Base-by-base conservation (phyloP, 371 early-diverging fungal species). In the Circinella umbellata region DNA sequence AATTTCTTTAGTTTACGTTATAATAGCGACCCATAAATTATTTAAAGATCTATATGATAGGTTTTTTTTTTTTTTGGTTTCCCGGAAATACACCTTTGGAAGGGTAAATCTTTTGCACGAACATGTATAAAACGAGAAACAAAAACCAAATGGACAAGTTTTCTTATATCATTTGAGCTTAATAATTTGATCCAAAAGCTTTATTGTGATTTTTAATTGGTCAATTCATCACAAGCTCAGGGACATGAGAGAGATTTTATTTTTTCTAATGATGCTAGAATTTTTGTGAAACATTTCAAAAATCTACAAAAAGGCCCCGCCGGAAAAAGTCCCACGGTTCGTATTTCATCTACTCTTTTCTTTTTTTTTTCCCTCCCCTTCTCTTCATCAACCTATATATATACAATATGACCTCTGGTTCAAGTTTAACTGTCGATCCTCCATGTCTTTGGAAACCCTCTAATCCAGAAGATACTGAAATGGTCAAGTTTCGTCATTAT, bases 401-500 rank as follows among this genome's bases (percentile, higher is more conserved):
- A 13, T 11, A 18, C 3, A 47, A 48, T 4, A 63, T 48, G 48
- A 47, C 49, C 0, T 51, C 51, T 51, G n/a, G 14, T n/a, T 57
- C 57, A 57, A 57, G 57, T 10, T n/a, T 18, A 9, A 57, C 59
- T 6, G 53, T 66, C 17, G 73, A 76, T 39, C 85, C 89, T 3
- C 69, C 61, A 62, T 75, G 79, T 71, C 78, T 92, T 62, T 93
- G 92, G 92, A 79, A 74, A 34, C 92, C 93, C 17, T 67, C 80
- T n/a, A 62, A 83, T 68, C 77, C 82, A 10, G 76, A 81, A 17
- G 72, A 76, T 34, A 89, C 89, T 11, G 79, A 83, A 70, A 93
- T 94, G 85, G 85, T 87, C 68, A 81, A 76, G 73, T 94, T 95
- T 77, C 84, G 88, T 48, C 55, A 71, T 13, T 80, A 75, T 69